Evolutionary conservation across 2,329 filamentous ascomycete genomes (phyloP).

Genomic region (Beauveria sp.): DNA sequence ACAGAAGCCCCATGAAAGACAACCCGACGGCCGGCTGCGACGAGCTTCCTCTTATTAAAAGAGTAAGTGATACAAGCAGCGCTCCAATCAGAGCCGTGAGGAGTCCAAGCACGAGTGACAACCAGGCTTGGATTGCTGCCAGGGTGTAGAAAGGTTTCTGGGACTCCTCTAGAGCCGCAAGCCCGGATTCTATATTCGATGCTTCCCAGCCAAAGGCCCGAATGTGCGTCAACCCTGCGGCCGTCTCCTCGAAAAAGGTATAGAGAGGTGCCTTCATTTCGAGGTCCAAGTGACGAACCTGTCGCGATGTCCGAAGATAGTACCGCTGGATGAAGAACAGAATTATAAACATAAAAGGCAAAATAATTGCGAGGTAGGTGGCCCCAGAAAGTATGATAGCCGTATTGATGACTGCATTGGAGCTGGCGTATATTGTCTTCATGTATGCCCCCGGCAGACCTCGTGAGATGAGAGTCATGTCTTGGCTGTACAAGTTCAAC

Average conservation of each 20-base stretch:
- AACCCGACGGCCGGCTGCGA: not conserved
- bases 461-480: not conserved
- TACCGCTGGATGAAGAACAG: constrained; percentile 17
- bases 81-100: not conserved
- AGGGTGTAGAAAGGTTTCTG: not conserved
- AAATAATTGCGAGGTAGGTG: not conserved
- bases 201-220: constrained; percentile 17
- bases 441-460: not conserved
- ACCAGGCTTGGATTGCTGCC: not conserved
- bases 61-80: not conserved
- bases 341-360: not conserved
- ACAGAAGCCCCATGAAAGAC: not conserved
- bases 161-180: not conserved
- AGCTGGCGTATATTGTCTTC: not conserved
- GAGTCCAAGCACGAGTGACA: not conserved
- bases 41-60: not conserved
- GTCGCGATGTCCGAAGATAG: constrained; percentile 42
- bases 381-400: not conserved
- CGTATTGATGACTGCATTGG: not conserved
- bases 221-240: constrained; percentile 18
- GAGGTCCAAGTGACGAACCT: constrained; percentile 45
- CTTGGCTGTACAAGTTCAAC: not conserved
- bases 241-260: constrained; percentile 30
- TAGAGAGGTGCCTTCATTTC: constrained; percentile 42
- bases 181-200: not conserved